Evolutionary conservation across 805 yeast species (phyloP), one percentile per base, ranked within the genome.

Genomic region (Ogataea sp.): DNA sequence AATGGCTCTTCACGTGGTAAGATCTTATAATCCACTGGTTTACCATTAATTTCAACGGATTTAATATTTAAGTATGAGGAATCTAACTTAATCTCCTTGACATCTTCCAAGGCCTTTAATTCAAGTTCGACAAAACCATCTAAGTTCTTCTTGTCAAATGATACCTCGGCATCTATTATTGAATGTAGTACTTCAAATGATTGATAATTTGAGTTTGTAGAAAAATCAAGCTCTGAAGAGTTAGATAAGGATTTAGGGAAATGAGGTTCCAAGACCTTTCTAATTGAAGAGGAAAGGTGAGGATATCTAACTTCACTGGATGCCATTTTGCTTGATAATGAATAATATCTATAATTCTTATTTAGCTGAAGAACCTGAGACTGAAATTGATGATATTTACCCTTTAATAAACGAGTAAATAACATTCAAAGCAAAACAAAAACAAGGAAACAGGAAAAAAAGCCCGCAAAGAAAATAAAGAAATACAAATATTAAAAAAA

Each of bases 181-280:
- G 94, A 78, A 42, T 72, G 60, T 3, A 57, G 48, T 20, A 84
- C 70, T 2, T 57, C 48, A 51, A 84, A 80, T 23, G 61, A 47
- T 15, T 50, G 47, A 58, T 85, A 88, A 56, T 81, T 83, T 32
- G 95, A 86, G 35, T 79, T 65, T 3, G 96, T 84, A 2, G 94
- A 82, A 20, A 83, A 82, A 58, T 88, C 96, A 10, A 54, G 41
- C 48, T 78, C 85, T 3, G 86, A 75, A 1, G 71, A 67, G n/a
- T n/a, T n/a, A n/a, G n/a, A n/a, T 16, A 28, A 41, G 6, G 43
- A 37, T 8, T 39, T 41, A 1, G 75, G 75, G 23, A 62, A 50
- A 42, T 59, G 61, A 14, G 59, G 48, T 3, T 42, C 41, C 28
- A 62, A 25, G 11, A 62, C 47, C 14, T 48, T 37, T 14, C 47